phyloP scores from a whole-genome alignment of 75 land plant genomes.

The Pseudotsuga menziesii region DNA sequence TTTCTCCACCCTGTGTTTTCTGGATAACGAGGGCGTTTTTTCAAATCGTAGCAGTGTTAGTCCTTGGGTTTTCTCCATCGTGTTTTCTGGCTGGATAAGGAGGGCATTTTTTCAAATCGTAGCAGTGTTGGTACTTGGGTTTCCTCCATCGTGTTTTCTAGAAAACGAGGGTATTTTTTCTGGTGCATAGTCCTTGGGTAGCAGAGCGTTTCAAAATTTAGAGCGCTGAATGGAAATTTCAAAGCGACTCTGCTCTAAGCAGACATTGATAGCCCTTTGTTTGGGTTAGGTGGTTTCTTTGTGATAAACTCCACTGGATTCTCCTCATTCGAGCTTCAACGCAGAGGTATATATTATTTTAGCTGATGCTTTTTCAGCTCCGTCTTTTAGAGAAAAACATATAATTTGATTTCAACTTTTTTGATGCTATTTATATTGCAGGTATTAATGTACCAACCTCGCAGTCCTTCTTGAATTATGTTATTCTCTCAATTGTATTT shows the following conservation, averaged over 20 bases:
- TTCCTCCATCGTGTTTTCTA: too few relatives aligned
- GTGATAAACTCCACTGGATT: slow-evolving; percentile 82
- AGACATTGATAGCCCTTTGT: slow-evolving; percentile 41
- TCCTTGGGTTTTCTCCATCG: too few relatives aligned
- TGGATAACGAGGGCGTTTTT: too few relatives aligned
- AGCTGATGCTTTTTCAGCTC: background rate
- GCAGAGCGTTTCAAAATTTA: too few relatives aligned
- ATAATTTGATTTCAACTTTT: background rate
- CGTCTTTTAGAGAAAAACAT: background rate
- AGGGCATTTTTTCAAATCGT: too few relatives aligned
- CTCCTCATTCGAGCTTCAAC: slow-evolving; percentile 68
- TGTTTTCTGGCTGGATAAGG: too few relatives aligned
- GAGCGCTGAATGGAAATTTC: too few relatives aligned
- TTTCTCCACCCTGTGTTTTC: too few relatives aligned
- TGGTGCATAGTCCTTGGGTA: too few relatives aligned
- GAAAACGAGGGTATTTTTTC: too few relatives aligned
- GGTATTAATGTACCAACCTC: slow-evolving; percentile 86
- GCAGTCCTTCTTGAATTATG: slow-evolving; percentile 83
- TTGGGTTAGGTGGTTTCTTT: slow-evolving; percentile 81
- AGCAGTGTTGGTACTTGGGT: too few relatives aligned
- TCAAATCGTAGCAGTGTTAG: too few relatives aligned
- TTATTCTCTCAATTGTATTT: slow-evolving; percentile 67
- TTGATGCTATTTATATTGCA: slow-evolving; percentile 13
- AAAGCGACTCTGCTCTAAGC: background rate
- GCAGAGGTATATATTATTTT: slow-evolving; percentile 31